These are phyloP conservation scores for Chlorella sp. DNA, from an alignment of 139 green algal species.

Conservation along the genomic window DNA sequence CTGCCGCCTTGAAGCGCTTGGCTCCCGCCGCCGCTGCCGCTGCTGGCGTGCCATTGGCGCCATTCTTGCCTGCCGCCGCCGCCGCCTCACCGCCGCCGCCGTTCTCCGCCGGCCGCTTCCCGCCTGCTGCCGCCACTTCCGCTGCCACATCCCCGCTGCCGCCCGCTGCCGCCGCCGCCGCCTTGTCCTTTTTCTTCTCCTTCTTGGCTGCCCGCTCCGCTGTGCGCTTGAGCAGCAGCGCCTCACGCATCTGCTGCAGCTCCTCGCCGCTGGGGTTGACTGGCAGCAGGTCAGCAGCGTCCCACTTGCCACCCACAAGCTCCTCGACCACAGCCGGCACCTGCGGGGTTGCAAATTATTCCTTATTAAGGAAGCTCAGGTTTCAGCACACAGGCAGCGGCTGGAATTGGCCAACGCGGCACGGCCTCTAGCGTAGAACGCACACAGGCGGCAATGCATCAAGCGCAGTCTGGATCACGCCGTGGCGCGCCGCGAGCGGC, in stretches of 20 bases:
- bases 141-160: not conserved
- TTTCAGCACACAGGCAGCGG: too few relatives aligned
- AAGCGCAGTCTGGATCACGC: too few relatives aligned
- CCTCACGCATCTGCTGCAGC: conserved; percentile 50
- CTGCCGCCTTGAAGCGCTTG: conserved; percentile 30
- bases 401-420: too few relatives aligned
- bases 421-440: too few relatives aligned
- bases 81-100: not conserved
- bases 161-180: not conserved
- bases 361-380: not conserved
- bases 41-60: not conserved
- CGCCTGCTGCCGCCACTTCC: not conserved
- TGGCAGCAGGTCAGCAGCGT: conserved; percentile 51
- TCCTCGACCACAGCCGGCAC: conserved; percentile 60
- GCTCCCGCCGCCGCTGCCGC: not conserved
- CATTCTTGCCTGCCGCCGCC: conserved; percentile 3
- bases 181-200: conserved; percentile 29
- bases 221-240: conserved; percentile 44
- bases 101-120: conserved; percentile 4
- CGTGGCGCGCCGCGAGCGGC: too few relatives aligned
- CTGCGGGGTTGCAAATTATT: not conserved
- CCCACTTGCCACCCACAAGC: conserved; percentile 50
- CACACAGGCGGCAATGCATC: too few relatives aligned
- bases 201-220: conserved; percentile 36
- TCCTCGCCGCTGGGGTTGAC: conserved; percentile 65